phyloP scores from a whole-genome alignment of 2,329 filamentous ascomycete genomes.

The Exophiala viscosa region DNA sequence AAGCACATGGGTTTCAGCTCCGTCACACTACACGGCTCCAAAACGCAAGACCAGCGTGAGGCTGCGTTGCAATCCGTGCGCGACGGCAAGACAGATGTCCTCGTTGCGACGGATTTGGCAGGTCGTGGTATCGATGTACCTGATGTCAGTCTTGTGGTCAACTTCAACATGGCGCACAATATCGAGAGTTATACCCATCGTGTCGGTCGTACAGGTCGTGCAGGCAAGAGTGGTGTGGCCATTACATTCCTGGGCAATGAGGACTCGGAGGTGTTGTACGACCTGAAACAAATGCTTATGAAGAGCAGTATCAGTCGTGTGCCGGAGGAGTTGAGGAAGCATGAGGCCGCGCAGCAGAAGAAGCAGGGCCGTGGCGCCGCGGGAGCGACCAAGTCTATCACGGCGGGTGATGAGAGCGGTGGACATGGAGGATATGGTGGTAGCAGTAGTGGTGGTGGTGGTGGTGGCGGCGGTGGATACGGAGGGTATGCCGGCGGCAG shows the following conservation, averaged over 20 bases:
- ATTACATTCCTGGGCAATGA: conserved; percentile 94
- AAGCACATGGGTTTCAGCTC: conserved; percentile 87
- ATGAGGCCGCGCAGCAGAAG: conserved; percentile 88
- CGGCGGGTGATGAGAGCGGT: conserved; percentile 22
- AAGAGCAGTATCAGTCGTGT: conserved; percentile 87
- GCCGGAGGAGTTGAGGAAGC: conserved; percentile 83
- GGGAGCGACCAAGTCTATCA: conserved; percentile 34
- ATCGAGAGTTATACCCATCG: conserved; percentile 97
- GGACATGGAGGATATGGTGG: conserved; percentile 22
- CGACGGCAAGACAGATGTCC: conserved; percentile 73
- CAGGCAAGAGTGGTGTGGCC: conserved; percentile 91
- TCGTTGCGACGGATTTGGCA: conserved; percentile 93
- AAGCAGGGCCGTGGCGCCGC: conserved; percentile 46
- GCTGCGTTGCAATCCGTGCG: conserved; percentile 83
- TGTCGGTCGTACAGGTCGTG: conserved; percentile 94
- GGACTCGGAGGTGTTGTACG: conserved; percentile 82
- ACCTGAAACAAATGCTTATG: conserved; percentile 89
- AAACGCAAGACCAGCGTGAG: conserved; percentile 97
- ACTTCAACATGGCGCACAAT: conserved; percentile 95
- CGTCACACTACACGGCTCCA: conserved; percentile 89
- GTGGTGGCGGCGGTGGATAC: not conserved
- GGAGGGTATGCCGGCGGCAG: too few species aligned
- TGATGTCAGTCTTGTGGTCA: conserved; percentile 89
- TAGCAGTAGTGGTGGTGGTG: conserved; percentile 10
- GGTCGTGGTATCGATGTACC: conserved; percentile 97